Base-by-base conservation (phyloP, 768 basidiomycete genomes). In the Collybia nuda region DNA sequence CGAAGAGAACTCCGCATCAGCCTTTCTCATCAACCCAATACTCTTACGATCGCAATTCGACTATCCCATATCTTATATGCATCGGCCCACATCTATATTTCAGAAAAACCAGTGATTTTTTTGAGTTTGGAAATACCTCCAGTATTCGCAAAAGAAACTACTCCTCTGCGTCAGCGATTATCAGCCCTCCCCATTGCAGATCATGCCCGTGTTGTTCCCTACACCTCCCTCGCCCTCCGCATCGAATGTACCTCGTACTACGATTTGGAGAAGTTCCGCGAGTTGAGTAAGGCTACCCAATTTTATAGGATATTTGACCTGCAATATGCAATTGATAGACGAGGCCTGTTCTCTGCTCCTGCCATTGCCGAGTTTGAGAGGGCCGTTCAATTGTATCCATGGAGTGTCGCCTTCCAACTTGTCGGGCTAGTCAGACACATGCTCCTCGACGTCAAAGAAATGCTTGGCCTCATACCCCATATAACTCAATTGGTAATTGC, bases 391-490 rank as follows among this genome's bases (percentile, higher is more conserved):
- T 32, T 29, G 14, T 59, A 82, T 12, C 62, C 72, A 7, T 85
- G 78, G 79, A 54, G 55, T 37, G 70, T 86, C n/a, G 76, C 82
- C 0, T 86, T 84, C 55, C 85, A 88, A 58, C 64, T 86, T 26
- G 78, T 83, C 50, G 68, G 74, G 0, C 58, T 79, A 14, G 44
- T 74, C 17, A 66, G 66, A 21, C 69, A 67, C 37, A 57, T 72
- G 39, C 45, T 67, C 12, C 67, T 84, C n/a, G 81, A 84, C 56
- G 63, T 77, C 22, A 58, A 54, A 23, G 85, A 88, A 57, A 65
- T 86, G 23, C 64, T 81, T 8, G 51, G 55, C 0, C 68, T 84
- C 14, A 65, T 74, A 15, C 65, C 62, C 0, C 44, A 55, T 23
- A 67, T 84, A 24, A 52, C 59, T 2, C 12, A 55, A 0, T 54